Base-by-base conservation (phyloP, 2,329 filamentous ascomycete genomes). In the Talaromyces verruculosus region DNA sequence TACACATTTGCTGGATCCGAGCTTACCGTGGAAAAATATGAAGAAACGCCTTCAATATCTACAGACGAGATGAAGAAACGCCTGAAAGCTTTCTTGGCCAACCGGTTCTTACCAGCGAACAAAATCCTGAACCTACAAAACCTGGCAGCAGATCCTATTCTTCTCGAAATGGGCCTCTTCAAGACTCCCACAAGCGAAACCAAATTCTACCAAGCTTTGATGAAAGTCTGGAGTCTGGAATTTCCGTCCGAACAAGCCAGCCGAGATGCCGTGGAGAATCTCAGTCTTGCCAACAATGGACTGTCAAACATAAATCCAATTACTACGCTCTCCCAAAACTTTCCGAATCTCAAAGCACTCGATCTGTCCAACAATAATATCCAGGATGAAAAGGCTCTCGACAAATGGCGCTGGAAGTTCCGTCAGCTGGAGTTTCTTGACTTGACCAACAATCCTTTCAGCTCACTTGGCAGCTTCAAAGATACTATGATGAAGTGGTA, bases 181-280 rank as follows among this genome's bases (percentile, higher is more conserved):
- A 85, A 88, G 68, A 87, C 82, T 67, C 86, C 85, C 66, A 87
- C 89, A 3, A 89, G 88, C 1, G 88, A 91, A 55, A 86, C 90
- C 69, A 99, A 97, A 77, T 91, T 97, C 68, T 97, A 98, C 80
- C 91, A 91, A 62, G 94, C 91, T 1, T 84, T 98, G 68, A 96
- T 98, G 91, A 88, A 87, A 67, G 88, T 97, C 57, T 93, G 91
- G 75, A 89, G 96, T 63, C 82, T 87, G 67, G 85, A 90, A 19
- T 96, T 97, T 81, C 88, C 89, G 70, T 89, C 85, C 1, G 75
- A 85, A 13, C 83, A 89, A 67, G 88, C 90, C 60, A 93, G 93
- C 76, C 86, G 88, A 60, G 89, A 93, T 57, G 89, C 90, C 4
- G 89, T 99, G 59, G 83, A 89, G 69, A 94, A 92, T 73, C 89